These are phyloP conservation scores for Phytophthora crassamura DNA, from an alignment of 352 stramenopile genomes.

Conservation along the genomic window DNA sequence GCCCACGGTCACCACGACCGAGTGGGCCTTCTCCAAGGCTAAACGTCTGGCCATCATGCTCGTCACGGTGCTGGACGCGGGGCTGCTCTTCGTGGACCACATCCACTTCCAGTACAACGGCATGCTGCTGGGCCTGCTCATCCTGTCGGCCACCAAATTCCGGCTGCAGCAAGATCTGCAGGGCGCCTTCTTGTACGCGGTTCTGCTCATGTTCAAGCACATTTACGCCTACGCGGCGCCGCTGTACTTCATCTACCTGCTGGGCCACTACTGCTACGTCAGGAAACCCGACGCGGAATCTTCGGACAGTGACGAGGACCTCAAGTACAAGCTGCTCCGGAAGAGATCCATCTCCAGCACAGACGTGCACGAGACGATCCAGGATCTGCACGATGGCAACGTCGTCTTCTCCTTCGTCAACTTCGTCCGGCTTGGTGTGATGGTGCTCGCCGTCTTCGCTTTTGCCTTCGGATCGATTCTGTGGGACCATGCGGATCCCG, in stretches of 20 bases:
- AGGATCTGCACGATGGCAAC: constrained; percentile 63
- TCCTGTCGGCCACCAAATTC: constrained; percentile 91
- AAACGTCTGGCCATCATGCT: constrained; percentile 81
- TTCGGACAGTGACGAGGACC: constrained; percentile 26
- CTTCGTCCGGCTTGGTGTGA: constrained; percentile 85
- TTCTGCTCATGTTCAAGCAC: constrained; percentile 98
- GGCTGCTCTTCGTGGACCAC: constrained; percentile 97
- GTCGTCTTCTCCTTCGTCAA: constrained; percentile 60
- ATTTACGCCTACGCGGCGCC: constrained; percentile 96
- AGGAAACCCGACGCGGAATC: constrained; percentile 27
- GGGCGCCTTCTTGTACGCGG: constrained; percentile 91
- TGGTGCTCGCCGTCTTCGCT: constrained; percentile 87
- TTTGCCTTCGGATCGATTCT: constrained; percentile 84
- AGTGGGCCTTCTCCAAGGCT: constrained; percentile 62
- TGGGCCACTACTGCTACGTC: constrained; percentile 92
- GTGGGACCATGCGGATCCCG: constrained; percentile 48
- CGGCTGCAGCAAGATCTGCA: constrained; percentile 82
- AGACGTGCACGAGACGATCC: constrained; percentile 72
- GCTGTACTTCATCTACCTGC: constrained; percentile 97
- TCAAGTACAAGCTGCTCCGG: constrained; percentile 32
- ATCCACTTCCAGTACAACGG: constrained; percentile 99
- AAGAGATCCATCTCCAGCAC: constrained; percentile 80
- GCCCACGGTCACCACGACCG: constrained; percentile 79
- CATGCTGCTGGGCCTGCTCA: constrained; percentile 95
- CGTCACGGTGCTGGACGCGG: constrained; percentile 93